These are phyloP conservation scores for Suhomyces choctaworum DNA, from an alignment of 1,139 yeast species.

Conservation along the genomic window DNA sequence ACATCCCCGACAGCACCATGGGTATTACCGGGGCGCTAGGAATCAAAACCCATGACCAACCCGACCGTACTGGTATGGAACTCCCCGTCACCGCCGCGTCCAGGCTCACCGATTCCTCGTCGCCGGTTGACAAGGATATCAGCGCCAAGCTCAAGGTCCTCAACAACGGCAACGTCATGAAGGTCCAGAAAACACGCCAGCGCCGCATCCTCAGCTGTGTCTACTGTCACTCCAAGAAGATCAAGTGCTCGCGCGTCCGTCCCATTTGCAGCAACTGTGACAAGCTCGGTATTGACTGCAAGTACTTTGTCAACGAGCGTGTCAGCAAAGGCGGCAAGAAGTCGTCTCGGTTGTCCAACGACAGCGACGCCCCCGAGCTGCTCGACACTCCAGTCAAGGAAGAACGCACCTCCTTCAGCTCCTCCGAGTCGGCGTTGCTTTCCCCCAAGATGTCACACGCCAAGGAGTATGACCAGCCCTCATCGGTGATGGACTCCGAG, in stretches of 20 bases:
- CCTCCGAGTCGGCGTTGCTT: slow-evolving; percentile 7
- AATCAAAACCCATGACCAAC: too few species aligned
- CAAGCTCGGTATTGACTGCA: slow-evolving; percentile 45
- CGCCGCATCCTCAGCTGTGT: slow-evolving; percentile 58
- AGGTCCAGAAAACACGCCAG: slow-evolving; percentile 60
- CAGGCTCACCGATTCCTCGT: too few species aligned
- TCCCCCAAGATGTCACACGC: slow-evolving; percentile 1
- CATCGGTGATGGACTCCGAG: not conserved
- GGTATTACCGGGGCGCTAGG: too few species aligned
- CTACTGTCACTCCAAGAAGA: slow-evolving; percentile 61
- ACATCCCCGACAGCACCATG: too few species aligned
- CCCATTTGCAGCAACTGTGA: slow-evolving; percentile 54
- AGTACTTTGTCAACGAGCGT: slow-evolving; percentile 57
- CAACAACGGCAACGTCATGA: slow-evolving; percentile 52
- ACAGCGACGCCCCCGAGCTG: not conserved
- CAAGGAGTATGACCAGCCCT: not conserved
- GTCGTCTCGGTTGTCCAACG: slow-evolving; percentile 18
- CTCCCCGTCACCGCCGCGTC: too few species aligned
- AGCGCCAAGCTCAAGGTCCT: slow-evolving; percentile 21
- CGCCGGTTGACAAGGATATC: too few species aligned
- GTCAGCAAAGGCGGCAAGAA: slow-evolving; percentile 50
- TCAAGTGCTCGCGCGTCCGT: slow-evolving; percentile 54
- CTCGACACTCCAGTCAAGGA: not conserved
- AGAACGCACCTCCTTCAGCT: slow-evolving; percentile 6
- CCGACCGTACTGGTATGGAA: too few species aligned